Evolutionary conservation across 202 grass and related monocot species (phyloP).

Genomic region (Digitaria exilis): DNA sequence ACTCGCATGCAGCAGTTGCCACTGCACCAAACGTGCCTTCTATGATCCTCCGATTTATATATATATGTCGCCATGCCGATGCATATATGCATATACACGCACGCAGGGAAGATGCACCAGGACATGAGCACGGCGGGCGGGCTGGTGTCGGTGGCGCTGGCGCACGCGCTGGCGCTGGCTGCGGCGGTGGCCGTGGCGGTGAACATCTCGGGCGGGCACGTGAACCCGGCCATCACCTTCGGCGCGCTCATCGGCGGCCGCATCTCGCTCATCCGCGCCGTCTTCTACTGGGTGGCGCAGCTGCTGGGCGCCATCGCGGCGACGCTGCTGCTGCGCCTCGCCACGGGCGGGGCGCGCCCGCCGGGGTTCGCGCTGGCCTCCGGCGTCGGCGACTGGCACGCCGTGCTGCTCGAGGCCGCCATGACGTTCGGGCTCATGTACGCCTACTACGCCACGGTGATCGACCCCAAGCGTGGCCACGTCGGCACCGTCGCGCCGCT

Average conservation of each 20-base stretch:
- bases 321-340: constrained; percentile 61
- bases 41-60: no score
- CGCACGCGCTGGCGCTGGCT: constrained; percentile 66
- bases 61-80: no score
- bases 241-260: constrained; percentile 72
- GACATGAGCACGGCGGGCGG: constrained; percentile 70
- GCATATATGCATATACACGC: no score
- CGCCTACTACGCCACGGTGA: constrained; percentile 79
- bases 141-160: constrained; percentile 67
- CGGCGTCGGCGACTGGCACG: constrained; percentile 73
- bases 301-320: constrained; percentile 77
- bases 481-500: constrained; percentile 77
- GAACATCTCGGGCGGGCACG: constrained; percentile 86
- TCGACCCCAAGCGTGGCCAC: constrained; percentile 77
- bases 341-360: constrained; percentile 73
- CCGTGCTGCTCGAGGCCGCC: constrained; percentile 72
- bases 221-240: constrained; percentile 90
- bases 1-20: no score
- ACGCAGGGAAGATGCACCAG: constrained; percentile 74
- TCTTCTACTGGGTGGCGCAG: constrained; percentile 85
- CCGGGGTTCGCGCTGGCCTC: constrained; percentile 69
- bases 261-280: constrained; percentile 61
- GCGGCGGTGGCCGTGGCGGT: constrained; percentile 66
- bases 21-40: no score
- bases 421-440: constrained; percentile 92